These are phyloP conservation scores for Saccharomycopsis babjevae DNA, from an alignment of 805 yeast genomes.

Conservation along the genomic window DNA sequence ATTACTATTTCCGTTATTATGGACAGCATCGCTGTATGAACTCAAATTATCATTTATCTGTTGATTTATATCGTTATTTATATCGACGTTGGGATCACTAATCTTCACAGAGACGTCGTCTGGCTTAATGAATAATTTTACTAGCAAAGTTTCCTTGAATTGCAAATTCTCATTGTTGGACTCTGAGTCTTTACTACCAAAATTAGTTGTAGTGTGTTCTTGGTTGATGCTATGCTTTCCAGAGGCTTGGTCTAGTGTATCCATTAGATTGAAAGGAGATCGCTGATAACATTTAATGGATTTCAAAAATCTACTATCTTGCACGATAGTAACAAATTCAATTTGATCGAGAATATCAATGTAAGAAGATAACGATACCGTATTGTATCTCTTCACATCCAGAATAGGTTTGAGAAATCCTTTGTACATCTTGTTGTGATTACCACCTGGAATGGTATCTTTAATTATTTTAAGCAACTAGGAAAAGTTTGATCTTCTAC, in stretches of 20 bases:
- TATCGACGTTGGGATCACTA: neutral
- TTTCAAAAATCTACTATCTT: slow-evolving; percentile 15
- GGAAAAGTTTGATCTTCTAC: too few relatives aligned
- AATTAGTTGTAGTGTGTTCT: neutral
- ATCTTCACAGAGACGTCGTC: slow-evolving; percentile 2
- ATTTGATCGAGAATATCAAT: slow-evolving; percentile 13
- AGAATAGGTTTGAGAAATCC: neutral
- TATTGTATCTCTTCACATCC: neutral
- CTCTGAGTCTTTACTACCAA: neutral
- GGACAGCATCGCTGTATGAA: neutral
- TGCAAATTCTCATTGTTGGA: neutral
- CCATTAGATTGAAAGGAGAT: neutral
- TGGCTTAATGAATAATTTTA: slow-evolving; percentile 16
- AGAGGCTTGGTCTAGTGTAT: neutral
- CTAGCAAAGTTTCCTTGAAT: neutral
- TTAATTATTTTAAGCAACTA: too few relatives aligned
- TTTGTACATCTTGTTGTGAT: neutral
- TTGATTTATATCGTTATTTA: neutral
- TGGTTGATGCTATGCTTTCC: neutral
- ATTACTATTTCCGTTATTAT: neutral
- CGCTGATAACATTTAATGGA: slow-evolving; percentile 12
- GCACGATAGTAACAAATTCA: slow-evolving; percentile 8
- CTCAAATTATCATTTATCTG: neutral
- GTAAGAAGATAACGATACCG: slow-evolving; percentile 15
- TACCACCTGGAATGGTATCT: neutral